These are phyloP conservation scores for Taphrina sp. DNA, from an alignment of 1,139 yeast genomes.

Conservation along the genomic window DNA sequence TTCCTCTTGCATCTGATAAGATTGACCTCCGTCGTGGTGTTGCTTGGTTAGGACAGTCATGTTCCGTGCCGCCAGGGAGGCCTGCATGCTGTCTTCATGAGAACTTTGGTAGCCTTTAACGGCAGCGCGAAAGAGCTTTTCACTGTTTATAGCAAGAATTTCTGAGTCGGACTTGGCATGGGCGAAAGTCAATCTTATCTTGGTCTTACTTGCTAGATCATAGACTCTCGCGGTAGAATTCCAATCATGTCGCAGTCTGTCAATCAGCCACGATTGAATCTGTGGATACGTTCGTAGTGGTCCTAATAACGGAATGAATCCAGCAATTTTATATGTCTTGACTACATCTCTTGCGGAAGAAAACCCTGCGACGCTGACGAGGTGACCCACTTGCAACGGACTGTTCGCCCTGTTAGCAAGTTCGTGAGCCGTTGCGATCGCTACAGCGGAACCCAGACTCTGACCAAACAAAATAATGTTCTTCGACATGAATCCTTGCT, in stretches of 20 bases:
- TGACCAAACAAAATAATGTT: slow-evolving; percentile 32
- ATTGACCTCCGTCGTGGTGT: not conserved
- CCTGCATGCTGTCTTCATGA: not conserved
- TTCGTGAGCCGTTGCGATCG: slow-evolving; percentile 31
- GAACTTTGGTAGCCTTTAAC: not conserved
- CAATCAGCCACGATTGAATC: slow-evolving; percentile 17
- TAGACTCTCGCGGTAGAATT: slow-evolving; percentile 14
- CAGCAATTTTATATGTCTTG: slow-evolving; percentile 32
- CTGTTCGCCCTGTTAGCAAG: slow-evolving; percentile 7
- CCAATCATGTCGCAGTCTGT: slow-evolving; percentile 30
- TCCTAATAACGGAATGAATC: slow-evolving; percentile 29
- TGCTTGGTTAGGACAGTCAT: not conserved
- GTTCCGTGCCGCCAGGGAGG: not conserved
- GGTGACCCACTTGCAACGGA: slow-evolving; percentile 17
- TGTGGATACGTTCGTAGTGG: slow-evolving; percentile 32
- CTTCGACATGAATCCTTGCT: slow-evolving; percentile 21
- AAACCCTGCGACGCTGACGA: slow-evolving; percentile 34
- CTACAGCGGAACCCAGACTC: slow-evolving; percentile 35
- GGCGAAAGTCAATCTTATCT: slow-evolving; percentile 8
- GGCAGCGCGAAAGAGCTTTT: not conserved
- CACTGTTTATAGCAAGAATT: slow-evolving; percentile 1
- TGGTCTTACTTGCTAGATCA: not conserved
- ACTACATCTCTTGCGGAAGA: slow-evolving; percentile 24
- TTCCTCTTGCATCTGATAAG: not conserved
- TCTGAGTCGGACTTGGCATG: slow-evolving; percentile 20